phyloP scores from a whole-genome alignment of 768 basidiomycete genomes.

The Termitomyces bulborhizus region DNA sequence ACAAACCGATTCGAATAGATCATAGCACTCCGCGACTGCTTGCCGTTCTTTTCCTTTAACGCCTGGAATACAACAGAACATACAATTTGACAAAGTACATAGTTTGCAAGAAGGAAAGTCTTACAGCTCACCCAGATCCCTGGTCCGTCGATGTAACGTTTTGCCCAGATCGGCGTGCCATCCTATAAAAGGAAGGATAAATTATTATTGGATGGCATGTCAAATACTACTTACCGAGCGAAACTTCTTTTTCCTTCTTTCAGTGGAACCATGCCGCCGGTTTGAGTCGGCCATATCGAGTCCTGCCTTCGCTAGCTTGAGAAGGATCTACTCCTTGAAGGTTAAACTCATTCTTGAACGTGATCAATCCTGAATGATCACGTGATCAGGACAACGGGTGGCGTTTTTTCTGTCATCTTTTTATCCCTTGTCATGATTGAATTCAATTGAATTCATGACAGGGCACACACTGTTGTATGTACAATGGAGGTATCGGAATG shows the following conservation, averaged over 20 bases:
- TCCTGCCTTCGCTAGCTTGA: neutral
- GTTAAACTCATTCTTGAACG: neutral
- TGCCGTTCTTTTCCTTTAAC: constrained; percentile 81
- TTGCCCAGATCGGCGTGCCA: constrained; percentile 62
- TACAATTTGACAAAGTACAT: neutral
- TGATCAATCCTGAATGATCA: neutral
- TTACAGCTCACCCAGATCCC: constrained; percentile 80
- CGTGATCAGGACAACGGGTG: neutral
- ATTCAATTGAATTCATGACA: too few species aligned
- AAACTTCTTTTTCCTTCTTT: constrained; percentile 41
- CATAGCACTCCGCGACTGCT: constrained; percentile 69
- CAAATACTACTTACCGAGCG: constrained; percentile 34
- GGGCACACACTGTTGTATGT: too few species aligned
- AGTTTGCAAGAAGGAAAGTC: constrained; percentile 6
- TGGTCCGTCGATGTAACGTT: constrained; percentile 66
- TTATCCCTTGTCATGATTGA: too few species aligned
- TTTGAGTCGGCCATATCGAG: constrained; percentile 3
- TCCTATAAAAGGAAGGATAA: constrained; percentile 34
- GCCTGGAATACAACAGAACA: constrained; percentile 24
- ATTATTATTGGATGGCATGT: neutral
- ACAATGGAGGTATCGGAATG: too few species aligned
- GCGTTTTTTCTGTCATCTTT: neutral
- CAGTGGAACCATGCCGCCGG: constrained; percentile 4
- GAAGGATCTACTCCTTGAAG: neutral
- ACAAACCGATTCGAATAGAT: constrained; percentile 71